Evolutionary conservation across 2,329 filamentous ascomycete species (phyloP), one percentile per base, ranked within the genome.

Genomic region (Colletotrichum sp.): DNA sequence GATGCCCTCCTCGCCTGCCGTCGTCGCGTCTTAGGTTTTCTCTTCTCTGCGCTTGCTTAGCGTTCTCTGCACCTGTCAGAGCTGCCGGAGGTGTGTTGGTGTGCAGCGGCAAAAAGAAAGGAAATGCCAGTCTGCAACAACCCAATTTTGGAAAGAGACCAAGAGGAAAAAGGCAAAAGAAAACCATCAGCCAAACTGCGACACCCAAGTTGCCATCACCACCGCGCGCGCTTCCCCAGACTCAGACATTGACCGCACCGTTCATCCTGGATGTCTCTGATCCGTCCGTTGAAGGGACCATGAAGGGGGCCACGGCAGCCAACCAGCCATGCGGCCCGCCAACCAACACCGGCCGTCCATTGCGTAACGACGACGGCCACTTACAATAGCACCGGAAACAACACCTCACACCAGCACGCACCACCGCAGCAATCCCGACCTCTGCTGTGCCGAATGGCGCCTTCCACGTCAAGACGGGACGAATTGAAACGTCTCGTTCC

Each of bases 401-500:
- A 21, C 32, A 44, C n/a, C 59, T 62, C 32, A 62, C 26, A 26
- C 52, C 70, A 30, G 49, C 49, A 28, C 59, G 44, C 59, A 62
- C 30, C 59, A 32, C 32, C 59, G 16, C n/a, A 34, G 9, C 59
- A 62, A 62, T 32, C 28, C 59, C 59, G 28, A 62, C 30, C n/a
- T 62, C 18, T 34, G 44, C 44, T 49, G n/a, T 68, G 49, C 66
- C 21, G 49, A 16, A 34, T 55, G 21, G 28, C 66, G n/a, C 28
- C 28, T 21, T 55, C 59, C 24, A 64, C 62, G 15, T 26, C 18
- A 65, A 71, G 39, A 71, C 49, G 60, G 63, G 69, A 76, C 69
- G 69, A 59, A 57, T 76, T 73, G 73, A 76, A 76, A 68, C 69
- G 32, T 52, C 44, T 63, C 63, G 69, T 68, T 73, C 57, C 64